A percentile compares a stretch with the other conserved stretches of the same genome.
phyloP scores from a whole-genome alignment of 768 basidiomycete genomes.

The Cystobasidium onofrii region DNA sequence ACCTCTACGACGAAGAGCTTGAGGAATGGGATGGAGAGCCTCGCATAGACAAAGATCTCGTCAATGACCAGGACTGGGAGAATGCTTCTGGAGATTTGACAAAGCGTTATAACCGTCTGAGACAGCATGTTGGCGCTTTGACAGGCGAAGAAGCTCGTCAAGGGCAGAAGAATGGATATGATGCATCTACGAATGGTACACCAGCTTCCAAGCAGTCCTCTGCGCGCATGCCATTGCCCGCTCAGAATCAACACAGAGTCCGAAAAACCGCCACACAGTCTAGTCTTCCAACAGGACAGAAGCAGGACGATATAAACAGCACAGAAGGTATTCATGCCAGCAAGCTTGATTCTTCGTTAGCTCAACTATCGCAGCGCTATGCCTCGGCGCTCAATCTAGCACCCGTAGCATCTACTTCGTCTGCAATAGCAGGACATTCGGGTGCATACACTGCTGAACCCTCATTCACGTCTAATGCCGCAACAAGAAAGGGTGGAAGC shows the following conservation, averaged over 20 bases:
- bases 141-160: constrained; percentile 50
- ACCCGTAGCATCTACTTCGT: constrained; percentile 57
- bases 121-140: constrained; percentile 70
- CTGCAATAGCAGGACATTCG: constrained; percentile 42
- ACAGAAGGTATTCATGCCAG: constrained; percentile 44
- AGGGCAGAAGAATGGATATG: constrained; percentile 61
- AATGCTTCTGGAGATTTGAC: constrained; percentile 68
- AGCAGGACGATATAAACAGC: neutral
- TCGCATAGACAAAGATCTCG: constrained; percentile 78
- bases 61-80: constrained; percentile 34
- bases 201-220: constrained; percentile 1
- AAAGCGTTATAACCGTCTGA: constrained; percentile 90
- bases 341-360: constrained; percentile 63
- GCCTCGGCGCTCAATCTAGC: constrained; percentile 69
- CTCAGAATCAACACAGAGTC: neutral
- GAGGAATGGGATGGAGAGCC: constrained; percentile 12
- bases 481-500: constrained; percentile 81
- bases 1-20: constrained; percentile 52
- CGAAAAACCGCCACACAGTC: neutral
- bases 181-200: constrained; percentile 36
- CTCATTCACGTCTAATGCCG: constrained; percentile 52
- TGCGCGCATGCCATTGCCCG: constrained; percentile 31
- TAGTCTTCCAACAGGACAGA: neutral
- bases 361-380: constrained; percentile 61
- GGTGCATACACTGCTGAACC: constrained; percentile 37